Base-by-base conservation (phyloP, 2,329 filamentous ascomycete species). In the Aureobasidium sp. region DNA sequence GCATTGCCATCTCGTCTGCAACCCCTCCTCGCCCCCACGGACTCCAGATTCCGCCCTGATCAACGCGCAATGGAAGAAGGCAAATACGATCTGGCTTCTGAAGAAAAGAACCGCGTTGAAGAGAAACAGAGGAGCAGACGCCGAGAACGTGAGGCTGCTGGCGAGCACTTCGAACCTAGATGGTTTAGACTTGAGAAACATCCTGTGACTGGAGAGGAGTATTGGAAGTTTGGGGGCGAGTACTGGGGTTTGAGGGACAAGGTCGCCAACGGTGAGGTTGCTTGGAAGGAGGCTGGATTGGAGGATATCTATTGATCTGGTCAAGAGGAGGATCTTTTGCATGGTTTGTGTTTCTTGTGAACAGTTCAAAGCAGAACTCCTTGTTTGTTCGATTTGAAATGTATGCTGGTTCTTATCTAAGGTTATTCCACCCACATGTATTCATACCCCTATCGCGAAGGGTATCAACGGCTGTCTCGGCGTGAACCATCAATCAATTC, bases 11-110 rank as follows among this genome's bases (percentile, higher is more conserved):
- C 95, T n/a, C 75, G 80, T n/a, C 77, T 98, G 16, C 75, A 73
- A 48, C 80, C 85, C 4, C 82, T 85, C 71, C 73, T 98, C 14
- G 87, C 93, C 32, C 93, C 93, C 0, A 98, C 93, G 0, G 93
- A 98, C 68, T 95, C 91, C 1, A 79, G 93, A n/a, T 75, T 95
- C 27, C 79, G 93, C 25, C 91, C 93, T 0, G 93, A 98, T 69
- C 93, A 98, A 73, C 80, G 93, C 10, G 93, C 93, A 2, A 98
- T 98, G 93, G 93, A 98, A 68, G 90, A 97, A 57, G 93, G 91
- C n/a, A 82, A 90, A 70, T 98, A 98, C 65, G 91, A 97, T 64
- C 78, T 93, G 56, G 93, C 93, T 1, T 93, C 91, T 0, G 81
- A 80, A 4, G 93, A 98, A 75, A 98, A 98, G 80, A 93, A 91